These are phyloP conservation scores for Trichoderma sp. DNA, from an alignment of 2,329 filamentous ascomycete genomes.

Conservation along the genomic window DNA sequence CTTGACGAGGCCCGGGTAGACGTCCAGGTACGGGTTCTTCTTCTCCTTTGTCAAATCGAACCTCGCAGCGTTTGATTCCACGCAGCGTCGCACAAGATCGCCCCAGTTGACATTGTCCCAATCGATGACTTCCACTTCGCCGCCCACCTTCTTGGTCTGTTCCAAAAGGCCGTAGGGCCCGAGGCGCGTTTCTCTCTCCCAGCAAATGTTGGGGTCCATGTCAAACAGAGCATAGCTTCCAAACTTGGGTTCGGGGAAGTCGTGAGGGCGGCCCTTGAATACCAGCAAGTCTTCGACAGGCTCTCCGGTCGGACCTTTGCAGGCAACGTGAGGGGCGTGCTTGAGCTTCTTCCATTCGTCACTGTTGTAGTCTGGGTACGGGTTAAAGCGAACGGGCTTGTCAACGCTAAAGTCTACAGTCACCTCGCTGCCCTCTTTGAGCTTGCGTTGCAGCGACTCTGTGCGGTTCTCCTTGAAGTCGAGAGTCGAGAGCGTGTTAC, in stretches of 20 bases:
- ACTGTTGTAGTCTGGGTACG: conserved; percentile 72
- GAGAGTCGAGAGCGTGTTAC: conserved; percentile 55
- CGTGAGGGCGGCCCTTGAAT: conserved; percentile 62
- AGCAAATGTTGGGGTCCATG: conserved; percentile 66
- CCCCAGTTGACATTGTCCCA: conserved; percentile 74
- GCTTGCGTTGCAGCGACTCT: conserved; percentile 37
- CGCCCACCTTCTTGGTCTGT: conserved; percentile 50
- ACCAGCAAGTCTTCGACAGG: conserved; percentile 63
- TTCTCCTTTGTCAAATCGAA: conserved; percentile 52
- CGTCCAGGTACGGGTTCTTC: conserved; percentile 49
- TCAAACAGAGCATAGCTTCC: conserved; percentile 64
- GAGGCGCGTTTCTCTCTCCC: conserved; percentile 69
- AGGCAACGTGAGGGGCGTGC: conserved; percentile 63
- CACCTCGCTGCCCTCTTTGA: conserved; percentile 42
- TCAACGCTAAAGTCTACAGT: conserved; percentile 47
- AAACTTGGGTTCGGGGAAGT: conserved; percentile 63
- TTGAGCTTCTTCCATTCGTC: conserved; percentile 59
- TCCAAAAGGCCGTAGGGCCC: conserved; percentile 64
- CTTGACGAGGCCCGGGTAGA: conserved; percentile 44
- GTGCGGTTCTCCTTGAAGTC: conserved; percentile 45
- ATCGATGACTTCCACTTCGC: conserved; percentile 46
- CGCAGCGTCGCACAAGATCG: conserved; percentile 66
- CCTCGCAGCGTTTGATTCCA: conserved; percentile 66
- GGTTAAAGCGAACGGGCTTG: conserved; percentile 63
- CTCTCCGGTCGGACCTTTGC: conserved; percentile 64